These are phyloP conservation scores for Poteriospumella lacustris DNA, from an alignment of 108 stramenopile species.

Conservation along the genomic window DNA sequence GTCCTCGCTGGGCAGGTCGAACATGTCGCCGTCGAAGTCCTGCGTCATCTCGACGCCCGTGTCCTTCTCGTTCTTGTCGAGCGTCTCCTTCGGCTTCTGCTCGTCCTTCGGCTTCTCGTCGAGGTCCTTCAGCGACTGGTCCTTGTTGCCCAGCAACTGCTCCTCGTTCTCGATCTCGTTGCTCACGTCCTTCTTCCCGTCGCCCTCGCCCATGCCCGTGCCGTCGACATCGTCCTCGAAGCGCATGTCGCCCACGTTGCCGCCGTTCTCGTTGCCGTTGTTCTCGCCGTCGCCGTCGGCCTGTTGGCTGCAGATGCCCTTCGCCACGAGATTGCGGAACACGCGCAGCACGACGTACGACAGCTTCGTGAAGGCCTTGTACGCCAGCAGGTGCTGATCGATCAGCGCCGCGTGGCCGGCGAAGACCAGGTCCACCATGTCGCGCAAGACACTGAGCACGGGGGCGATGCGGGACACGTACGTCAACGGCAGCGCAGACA, in stretches of 20 bases:
- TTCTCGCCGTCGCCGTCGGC: slow-evolving; percentile 61
- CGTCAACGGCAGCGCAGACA: too few species aligned
- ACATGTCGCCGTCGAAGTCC: slow-evolving; percentile 92
- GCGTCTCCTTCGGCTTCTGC: slow-evolving; percentile 56
- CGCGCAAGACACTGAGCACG: too few species aligned
- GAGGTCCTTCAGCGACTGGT: slow-evolving; percentile 26
- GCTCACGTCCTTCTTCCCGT: slow-evolving; percentile 81
- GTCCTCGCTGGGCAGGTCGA: slow-evolving; percentile 76
- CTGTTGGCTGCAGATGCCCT: slow-evolving; percentile 83
- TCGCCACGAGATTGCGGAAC: slow-evolving; percentile 76
- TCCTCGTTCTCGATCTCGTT: slow-evolving; percentile 96
- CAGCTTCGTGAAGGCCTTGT: slow-evolving; percentile 65
- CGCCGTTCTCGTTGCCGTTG: slow-evolving; percentile 58
- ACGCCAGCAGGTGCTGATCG: not conserved
- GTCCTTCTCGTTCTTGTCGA: slow-evolving; percentile 87
- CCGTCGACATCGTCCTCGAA: slow-evolving; percentile 93
- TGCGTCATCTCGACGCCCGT: slow-evolving; percentile 96
- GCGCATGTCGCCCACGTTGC: slow-evolving; percentile 65
- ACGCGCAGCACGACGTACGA: slow-evolving; percentile 74
- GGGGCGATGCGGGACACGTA: too few species aligned
- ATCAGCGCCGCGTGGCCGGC: not conserved
- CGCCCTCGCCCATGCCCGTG: slow-evolving; percentile 98
- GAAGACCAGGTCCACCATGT: not conserved
- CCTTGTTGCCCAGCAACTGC: slow-evolving; percentile 83
- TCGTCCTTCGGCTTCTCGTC: slow-evolving; percentile 55